Base-by-base conservation (phyloP, 164 flowering plant genomes). In the Macadamia tetraphylla region DNA sequence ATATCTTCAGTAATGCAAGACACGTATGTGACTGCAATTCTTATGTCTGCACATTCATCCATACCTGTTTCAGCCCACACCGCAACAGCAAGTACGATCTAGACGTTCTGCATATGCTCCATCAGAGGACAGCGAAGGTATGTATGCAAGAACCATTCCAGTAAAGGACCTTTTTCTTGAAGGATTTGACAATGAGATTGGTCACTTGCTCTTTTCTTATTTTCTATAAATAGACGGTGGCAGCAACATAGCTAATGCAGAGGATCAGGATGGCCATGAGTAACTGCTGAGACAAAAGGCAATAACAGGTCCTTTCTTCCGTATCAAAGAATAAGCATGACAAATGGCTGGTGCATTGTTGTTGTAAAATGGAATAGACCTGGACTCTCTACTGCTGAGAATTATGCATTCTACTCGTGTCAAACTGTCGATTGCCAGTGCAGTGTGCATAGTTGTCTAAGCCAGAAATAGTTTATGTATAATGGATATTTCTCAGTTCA, bases 51-150 rank as follows among this genome's bases (percentile, higher is more conserved):
- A 43, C 9, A 8, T 46, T 46, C 9, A 8, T 46, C 13, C 7
- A 46, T 46, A 9, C 13, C 51, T 46, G 51, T 63, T 43, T 61
- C 76, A 88, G 94, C 94, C 92, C 44, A 87, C 96, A 8, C 88
- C 87, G 59, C 89, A 87, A 46, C 89, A 91, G 64, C 92, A 91
- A 79, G 73, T 70, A 29, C 88, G 88, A 35, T 78, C 92, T 40
- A 86, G 87, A 77, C 87, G 88, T 72, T 86, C 90, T 46, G 85
- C 87, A 61, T 87, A 88, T 81, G 89, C 97, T 69, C 86, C 87
- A 29, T 46, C 75, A n/a, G 77, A 58, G 7, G 52, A 76, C 13
- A 73, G 70, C 48, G 79, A 79, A 71, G 79, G 82, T 79, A 60
- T 71, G 29, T 10, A 58, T 30, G 0, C 7, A 60, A 3, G 32